phyloP scores from a whole-genome alignment of 441 rosid species.

The Aleurites moluccanus region DNA sequence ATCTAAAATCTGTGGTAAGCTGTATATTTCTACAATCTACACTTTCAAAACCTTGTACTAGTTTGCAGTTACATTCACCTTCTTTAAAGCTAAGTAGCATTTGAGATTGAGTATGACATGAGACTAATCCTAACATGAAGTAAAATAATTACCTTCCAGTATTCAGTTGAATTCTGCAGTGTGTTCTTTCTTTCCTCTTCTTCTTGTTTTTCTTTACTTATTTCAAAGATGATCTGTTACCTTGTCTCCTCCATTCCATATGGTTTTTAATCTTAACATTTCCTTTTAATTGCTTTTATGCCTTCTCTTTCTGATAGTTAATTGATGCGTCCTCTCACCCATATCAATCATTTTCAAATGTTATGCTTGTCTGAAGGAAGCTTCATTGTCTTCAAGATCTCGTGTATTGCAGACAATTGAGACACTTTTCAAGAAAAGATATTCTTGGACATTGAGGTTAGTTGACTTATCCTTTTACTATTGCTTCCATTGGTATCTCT shows the following conservation, averaged over 20 bases:
- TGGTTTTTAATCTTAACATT: background rate
- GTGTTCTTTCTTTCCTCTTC: no score
- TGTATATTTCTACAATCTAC: background rate
- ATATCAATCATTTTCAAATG: no score
- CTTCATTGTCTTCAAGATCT: no score
- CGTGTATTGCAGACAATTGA: no score
- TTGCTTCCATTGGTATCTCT: background rate
- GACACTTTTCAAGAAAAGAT: constrained; percentile 62
- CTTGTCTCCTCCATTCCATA: background rate
- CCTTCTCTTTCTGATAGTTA: background rate
- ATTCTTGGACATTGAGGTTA: constrained; percentile 72
- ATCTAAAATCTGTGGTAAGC: background rate
- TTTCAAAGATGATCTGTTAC: no score
- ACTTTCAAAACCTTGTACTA: background rate
- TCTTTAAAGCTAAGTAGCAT: background rate
- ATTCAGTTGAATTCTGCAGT: background rate
- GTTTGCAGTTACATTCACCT: background rate
- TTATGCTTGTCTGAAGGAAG: background rate
- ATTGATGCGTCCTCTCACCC: background rate
- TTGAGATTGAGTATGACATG: background rate
- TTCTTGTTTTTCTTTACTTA: no score
- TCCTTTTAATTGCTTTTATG: background rate
- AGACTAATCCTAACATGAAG: background rate
- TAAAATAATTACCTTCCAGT: background rate
- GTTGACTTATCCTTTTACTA: constrained; percentile 19